Percentiles rank a stretch among this genome's conserved stretches.
These are phyloP conservation scores for Fusarium veterinarium DNA, from an alignment of 2,329 filamentous ascomycete genomes.

Conservation along the genomic window DNA sequence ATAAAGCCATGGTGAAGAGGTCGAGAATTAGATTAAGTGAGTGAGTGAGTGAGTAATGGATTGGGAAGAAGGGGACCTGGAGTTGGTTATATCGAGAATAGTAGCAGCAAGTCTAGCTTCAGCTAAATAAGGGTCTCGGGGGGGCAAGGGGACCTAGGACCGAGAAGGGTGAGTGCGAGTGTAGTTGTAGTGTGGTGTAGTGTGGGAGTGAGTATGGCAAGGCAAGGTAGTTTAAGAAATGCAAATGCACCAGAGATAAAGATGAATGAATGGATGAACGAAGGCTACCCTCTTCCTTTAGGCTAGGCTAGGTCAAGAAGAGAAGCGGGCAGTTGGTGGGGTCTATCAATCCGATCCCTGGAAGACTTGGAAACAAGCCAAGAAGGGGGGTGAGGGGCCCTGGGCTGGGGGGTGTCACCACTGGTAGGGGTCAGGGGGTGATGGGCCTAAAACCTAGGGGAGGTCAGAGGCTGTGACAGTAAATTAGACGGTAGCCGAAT, in stretches of 20 bases:
- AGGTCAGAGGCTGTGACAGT: conserved; percentile 2
- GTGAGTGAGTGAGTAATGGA: background rate
- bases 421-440: conserved; percentile 19
- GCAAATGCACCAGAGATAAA: conserved; percentile 20
- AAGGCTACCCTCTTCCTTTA: conserved; percentile 1
- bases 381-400: conserved; percentile 30
- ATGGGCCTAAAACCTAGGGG: conserved; percentile 18
- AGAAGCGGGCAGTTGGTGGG: conserved; percentile 44
- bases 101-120: conserved; percentile 8
- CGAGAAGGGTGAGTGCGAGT: conserved; percentile 5
- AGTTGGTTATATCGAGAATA: conserved; percentile 20
- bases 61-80: background rate
- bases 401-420: conserved; percentile 6
- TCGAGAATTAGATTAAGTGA: conserved; percentile 16
- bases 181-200: background rate
- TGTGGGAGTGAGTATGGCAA: background rate
- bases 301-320: conserved; percentile 27
- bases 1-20: conserved; percentile 38
- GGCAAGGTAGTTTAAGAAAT: conserved; percentile 32
- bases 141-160: conserved; percentile 17
- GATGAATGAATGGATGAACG: conserved; percentile 20
- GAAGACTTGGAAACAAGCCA: conserved; percentile 42
- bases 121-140: conserved; percentile 20
- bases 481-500: conserved; percentile 27
- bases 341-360: conserved; percentile 41